Percentiles rank a stretch among this genome's conserved stretches.
Conservation (phyloP, 2,329 filamentous ascomycete species). For the Talaromyces sp. region DNA sequence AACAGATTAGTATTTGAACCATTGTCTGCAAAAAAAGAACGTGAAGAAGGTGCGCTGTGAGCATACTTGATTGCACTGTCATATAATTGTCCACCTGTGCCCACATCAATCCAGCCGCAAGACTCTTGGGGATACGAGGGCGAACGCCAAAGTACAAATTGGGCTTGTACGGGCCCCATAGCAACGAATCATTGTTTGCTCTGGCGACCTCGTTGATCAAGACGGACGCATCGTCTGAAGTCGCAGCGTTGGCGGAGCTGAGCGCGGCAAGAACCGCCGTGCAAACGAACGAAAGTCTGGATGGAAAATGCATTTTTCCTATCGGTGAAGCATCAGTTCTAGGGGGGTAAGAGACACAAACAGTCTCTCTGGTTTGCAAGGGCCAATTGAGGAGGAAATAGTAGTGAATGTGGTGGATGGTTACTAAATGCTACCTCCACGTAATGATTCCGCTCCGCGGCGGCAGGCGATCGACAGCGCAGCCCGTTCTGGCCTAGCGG, state of each 20-base stretch:
- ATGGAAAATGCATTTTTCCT: conserved; percentile 25
- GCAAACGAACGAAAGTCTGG: conserved; percentile 20
- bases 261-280: conserved; percentile 22
- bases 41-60: neutral
- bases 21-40: neutral
- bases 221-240: conserved; percentile 26
- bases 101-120: conserved; percentile 85
- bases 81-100: conserved; percentile 72
- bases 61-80: conserved; percentile 68
- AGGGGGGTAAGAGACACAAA: neutral
- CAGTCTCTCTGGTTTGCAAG: conserved; percentile 15
- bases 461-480: neutral
- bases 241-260: conserved; percentile 23
- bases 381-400: conserved; percentile 5
- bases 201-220: conserved; percentile 35
- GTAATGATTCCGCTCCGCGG: conserved; percentile 4
- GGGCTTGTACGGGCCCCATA: conserved; percentile 94
- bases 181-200: conserved; percentile 70
- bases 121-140: conserved; percentile 71
- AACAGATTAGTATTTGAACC: neutral
- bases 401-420: neutral
- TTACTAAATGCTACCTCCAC: conserved; percentile 1
- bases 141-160: conserved; percentile 92
- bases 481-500: neutral
- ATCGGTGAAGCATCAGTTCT: conserved; percentile 14